phyloP scores from a whole-genome alignment of 169 alveolate genomes.

The Cryptosporidium parvum region DNA sequence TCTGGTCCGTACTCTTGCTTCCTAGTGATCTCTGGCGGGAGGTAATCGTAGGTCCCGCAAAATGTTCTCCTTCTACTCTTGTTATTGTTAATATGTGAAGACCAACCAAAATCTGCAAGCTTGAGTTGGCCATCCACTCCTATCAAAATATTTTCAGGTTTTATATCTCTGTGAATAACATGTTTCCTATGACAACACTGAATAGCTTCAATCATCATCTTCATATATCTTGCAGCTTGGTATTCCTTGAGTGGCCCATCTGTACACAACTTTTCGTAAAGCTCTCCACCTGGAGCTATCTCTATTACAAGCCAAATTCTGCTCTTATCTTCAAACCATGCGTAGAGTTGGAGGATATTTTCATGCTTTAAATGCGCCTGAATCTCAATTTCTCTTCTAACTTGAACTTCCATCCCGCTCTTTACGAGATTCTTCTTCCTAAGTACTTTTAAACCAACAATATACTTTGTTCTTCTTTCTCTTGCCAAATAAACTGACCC shows the following conservation, averaged over 20 bases:
- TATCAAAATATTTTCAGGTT: constrained; percentile 95
- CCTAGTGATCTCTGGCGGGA: constrained; percentile 93
- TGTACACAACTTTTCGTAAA: constrained; percentile 83
- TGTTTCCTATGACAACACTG: constrained; percentile 85
- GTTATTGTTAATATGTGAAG: constrained; percentile 86
- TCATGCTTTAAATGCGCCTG: constrained; percentile 89
- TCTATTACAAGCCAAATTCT: constrained; percentile 91
- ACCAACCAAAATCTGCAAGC: constrained; percentile 96
- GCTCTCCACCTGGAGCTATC: constrained; percentile 92
- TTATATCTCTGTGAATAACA: constrained; percentile 91
- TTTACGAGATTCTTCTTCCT: constrained; percentile 84
- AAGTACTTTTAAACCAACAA: constrained; percentile 88
- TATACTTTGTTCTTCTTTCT: constrained; percentile 85
- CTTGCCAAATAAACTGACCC: constrained; percentile 89
- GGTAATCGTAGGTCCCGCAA: constrained; percentile 94
- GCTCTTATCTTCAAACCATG: constrained; percentile 91
- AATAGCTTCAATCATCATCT: constrained; percentile 84
- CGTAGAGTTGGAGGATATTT: constrained; percentile 89
- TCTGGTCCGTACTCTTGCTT: constrained; percentile 87
- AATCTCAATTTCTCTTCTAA: constrained; percentile 92
- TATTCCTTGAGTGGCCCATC: constrained; percentile 84
- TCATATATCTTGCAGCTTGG: constrained; percentile 86
- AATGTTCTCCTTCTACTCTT: constrained; percentile 89
- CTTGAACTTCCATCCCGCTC: constrained; percentile 84
- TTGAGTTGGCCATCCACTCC: constrained; percentile 90